Evolutionary conservation across 2,329 filamentous ascomycete species (phyloP), one percentile per base, ranked within the genome.

Genomic region (Mariannaea elegans): DNA sequence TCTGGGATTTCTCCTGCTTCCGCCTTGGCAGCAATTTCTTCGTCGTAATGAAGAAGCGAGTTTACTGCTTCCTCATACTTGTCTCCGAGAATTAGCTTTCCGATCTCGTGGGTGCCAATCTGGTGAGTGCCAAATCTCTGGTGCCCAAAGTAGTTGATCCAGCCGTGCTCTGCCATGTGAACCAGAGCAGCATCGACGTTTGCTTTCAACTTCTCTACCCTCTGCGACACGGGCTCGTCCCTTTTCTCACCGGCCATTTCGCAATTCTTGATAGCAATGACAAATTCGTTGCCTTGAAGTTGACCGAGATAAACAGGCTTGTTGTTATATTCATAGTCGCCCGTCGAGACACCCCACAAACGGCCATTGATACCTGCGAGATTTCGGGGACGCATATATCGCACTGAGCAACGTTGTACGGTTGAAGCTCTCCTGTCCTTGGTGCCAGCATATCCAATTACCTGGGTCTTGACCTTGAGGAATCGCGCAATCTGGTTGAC

Each of bases 111-210:
- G 0, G 95, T 99, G 31, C 93, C 91, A 12, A 92, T 90, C 24
- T 87, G 81, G 75, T 95, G 94, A 0, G 93, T 94, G 24, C 95
- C 95, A 70, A 99, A 99, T 21, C 95, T 89, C 78, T 99, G 95
- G n/a, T 98, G 87, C 8, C 95, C 95, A 72, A 94, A 99, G 79
- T 98, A 99, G 78, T 99, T 99, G 77, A 99, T 89, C 81, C 96
- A 99, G 3, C 95, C 95, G 42, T 89, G 84, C 41, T 87, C 78
- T 54, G 84, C 81, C 66, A 98, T 86, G 63, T 89, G 86, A 39
- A 84, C 80, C 49, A 97, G 79, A 1, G 92, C 83, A 13, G 82
- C 75, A 56, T 82, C 81, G 9, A 88, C 81, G 34, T 84, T 73
- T 23, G 65, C 54, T 53, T 66, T 70, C 42, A 80, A 64, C 31